A percentile compares a stretch with the other conserved stretches of the same genome.
Evolutionary conservation across 257 asterid species (phyloP).

Genomic region (Avicennia marina): DNA sequence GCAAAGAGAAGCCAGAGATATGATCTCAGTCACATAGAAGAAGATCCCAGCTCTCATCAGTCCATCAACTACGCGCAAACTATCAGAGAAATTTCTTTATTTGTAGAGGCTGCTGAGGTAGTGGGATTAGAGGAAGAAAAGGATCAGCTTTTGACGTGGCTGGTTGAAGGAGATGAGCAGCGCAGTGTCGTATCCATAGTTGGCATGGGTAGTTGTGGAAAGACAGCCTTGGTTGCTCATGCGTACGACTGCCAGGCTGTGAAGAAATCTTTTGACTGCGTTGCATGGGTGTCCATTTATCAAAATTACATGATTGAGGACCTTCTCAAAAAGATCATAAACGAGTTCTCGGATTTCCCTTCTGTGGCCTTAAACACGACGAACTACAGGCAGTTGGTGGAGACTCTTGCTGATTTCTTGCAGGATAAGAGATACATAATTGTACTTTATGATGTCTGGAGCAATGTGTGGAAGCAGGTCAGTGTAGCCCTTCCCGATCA

Average conservation of each 20-base stretch:
- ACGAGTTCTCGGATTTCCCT: background rate
- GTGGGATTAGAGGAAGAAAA: conserved; percentile 1
- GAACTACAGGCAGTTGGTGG: conserved; percentile 7
- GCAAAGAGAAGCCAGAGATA: conserved; percentile 6
- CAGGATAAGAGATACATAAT: conserved; percentile 22
- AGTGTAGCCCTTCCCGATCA: conserved; percentile 32
- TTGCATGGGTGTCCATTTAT: conserved; percentile 3
- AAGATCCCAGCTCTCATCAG: background rate
- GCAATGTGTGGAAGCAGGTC: conserved; percentile 24
- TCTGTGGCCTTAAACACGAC: background rate
- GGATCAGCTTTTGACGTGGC: background rate
- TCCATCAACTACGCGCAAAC: conserved; percentile 3
- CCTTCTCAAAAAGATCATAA: background rate
- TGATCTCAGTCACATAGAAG: conserved; percentile 14
- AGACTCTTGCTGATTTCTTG: background rate
- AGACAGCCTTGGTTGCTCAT: conserved; percentile 1
- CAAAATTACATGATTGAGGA: conserved; percentile 6
- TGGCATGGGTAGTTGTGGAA: background rate
- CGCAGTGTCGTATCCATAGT: background rate
- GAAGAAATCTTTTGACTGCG: background rate
- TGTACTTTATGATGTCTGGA: conserved; percentile 45
- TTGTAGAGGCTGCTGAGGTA: background rate
- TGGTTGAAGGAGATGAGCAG: background rate
- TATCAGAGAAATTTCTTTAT: conserved; percentile 4
- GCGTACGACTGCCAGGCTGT: background rate